Evolutionary conservation across 129 eudicot species (phyloP), one percentile per base, ranked within the genome.

Genomic region (Sambucus nigra): DNA sequence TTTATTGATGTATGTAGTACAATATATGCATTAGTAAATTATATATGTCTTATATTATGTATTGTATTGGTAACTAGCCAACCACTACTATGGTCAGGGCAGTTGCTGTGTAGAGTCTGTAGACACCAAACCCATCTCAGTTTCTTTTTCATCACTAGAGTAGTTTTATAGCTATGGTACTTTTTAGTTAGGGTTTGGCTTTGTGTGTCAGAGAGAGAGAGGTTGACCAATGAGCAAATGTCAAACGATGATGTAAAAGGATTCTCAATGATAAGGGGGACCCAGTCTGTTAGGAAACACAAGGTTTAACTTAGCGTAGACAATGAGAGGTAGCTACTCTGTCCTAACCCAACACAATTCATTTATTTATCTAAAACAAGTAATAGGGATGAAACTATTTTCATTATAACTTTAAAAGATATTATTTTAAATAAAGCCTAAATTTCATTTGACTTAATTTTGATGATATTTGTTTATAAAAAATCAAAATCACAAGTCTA

Each of bases 251-350:
- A 61, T 57, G 77, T 22, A 57, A 22, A 42, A 71, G 64, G 74
- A 62, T 76, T 59, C 66, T 21, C 86, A 68, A 70, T 70, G 72
- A 72, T 69, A 65, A 53, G 47, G 67, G 73, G 80, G 72, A 52
- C 60, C 71, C 58, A 74, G 69, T 75, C 70, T 66, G 87, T 83
- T 79, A 73, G 70, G 83, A 79, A 81, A 74, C 69, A 71, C 16
- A 59, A 40, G 64, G 55, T 62, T 70, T 67, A 78, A 66, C 4
- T 22, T 29, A 49, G 45, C 38, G 18, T 33, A 39, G 24, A 38
- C 16, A 49, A 40, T 50, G 42, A 28, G 18, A 44, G 62, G 51
- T 57, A 23, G 51, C 53, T 48, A 31, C 59, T 29, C 56, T 32
- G 54, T 47, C 47, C 41, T 25, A 28, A 60, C 53, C 55, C 29